Conservation (phyloP, 257 asterid species). For the Forsythia viridissima region DNA sequence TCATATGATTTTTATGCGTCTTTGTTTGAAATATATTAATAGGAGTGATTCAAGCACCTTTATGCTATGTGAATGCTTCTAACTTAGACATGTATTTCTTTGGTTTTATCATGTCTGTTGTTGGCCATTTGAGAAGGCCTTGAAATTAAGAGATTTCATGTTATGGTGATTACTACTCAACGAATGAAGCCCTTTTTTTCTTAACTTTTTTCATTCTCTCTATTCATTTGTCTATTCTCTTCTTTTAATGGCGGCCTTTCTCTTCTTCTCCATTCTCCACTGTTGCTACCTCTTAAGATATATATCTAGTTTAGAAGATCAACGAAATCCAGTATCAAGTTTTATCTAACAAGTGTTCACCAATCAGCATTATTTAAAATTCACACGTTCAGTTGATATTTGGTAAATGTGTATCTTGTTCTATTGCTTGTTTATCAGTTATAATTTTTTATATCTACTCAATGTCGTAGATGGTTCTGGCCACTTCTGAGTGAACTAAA, state of each 20-base stretch:
- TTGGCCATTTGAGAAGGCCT: neutral
- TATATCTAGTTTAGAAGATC: neutral
- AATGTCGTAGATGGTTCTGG: constrained; percentile 4
- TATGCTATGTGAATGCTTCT: neutral
- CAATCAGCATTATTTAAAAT: neutral
- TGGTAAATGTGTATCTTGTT: neutral
- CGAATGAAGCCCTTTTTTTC: neutral
- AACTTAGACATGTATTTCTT: neutral
- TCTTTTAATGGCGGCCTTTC: neutral
- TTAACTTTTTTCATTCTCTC: neutral
- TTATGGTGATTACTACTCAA: neutral
- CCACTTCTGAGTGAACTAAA: constrained; percentile 14
- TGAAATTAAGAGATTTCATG: neutral
- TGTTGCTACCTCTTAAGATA: neutral
- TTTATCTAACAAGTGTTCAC: neutral
- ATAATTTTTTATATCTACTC: neutral
- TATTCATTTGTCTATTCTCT: neutral
- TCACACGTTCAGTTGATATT: neutral
- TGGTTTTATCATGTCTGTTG: neutral
- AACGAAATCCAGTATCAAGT: neutral
- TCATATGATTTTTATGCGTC: neutral
- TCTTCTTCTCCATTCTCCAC: neutral
- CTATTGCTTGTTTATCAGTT: neutral
- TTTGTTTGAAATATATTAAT: neutral
- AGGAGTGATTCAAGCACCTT: neutral